Percentiles rank a stretch among this genome's conserved stretches.
phyloP scores from a whole-genome alignment of 2,329 filamentous ascomycete species.

The Fusarium irregulare region DNA sequence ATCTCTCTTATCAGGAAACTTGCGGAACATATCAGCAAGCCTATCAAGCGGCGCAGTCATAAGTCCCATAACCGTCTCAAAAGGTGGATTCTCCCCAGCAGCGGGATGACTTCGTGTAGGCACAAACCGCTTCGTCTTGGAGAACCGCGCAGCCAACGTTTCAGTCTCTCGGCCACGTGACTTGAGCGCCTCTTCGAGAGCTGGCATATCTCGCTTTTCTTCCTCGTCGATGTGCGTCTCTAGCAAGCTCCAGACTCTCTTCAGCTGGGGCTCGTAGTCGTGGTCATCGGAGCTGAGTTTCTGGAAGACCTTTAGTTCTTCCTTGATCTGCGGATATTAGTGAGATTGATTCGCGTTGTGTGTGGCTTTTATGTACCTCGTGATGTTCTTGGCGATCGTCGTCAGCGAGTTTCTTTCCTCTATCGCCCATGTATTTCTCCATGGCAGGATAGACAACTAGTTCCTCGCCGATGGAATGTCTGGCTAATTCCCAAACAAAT shows the following conservation, averaged over 20 bases:
- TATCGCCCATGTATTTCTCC: slow-evolving; percentile 58
- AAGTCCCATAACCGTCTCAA: slow-evolving; percentile 65
- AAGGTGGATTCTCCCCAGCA: slow-evolving; percentile 64
- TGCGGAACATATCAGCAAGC: slow-evolving; percentile 64
- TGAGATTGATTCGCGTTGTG: background rate
- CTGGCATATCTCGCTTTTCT: slow-evolving; percentile 60
- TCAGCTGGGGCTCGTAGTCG: slow-evolving; percentile 57
- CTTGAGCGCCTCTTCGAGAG: slow-evolving; percentile 57
- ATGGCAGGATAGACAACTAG: slow-evolving; percentile 66
- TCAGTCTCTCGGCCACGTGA: slow-evolving; percentile 44
- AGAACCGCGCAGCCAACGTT: slow-evolving; percentile 55
- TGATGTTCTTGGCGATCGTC: slow-evolving; percentile 62
- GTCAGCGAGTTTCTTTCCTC: slow-evolving; percentile 58
- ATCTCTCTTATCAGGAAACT: slow-evolving; percentile 52
- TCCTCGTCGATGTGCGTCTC: slow-evolving; percentile 62
- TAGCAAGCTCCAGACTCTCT: slow-evolving; percentile 57
- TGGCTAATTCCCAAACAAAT: slow-evolving; percentile 61
- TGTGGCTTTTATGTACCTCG: slow-evolving; percentile 45
- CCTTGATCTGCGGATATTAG: slow-evolving; percentile 58
- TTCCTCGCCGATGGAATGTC: slow-evolving; percentile 62
- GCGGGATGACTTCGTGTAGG: slow-evolving; percentile 63
- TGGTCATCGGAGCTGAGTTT: slow-evolving; percentile 53
- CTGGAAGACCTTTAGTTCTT: slow-evolving; percentile 62
- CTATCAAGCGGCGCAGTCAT: slow-evolving; percentile 68
- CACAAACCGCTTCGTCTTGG: slow-evolving; percentile 64